Conservation (phyloP, 2,329 filamentous ascomycete species). For the Eutypella sp. region DNA sequence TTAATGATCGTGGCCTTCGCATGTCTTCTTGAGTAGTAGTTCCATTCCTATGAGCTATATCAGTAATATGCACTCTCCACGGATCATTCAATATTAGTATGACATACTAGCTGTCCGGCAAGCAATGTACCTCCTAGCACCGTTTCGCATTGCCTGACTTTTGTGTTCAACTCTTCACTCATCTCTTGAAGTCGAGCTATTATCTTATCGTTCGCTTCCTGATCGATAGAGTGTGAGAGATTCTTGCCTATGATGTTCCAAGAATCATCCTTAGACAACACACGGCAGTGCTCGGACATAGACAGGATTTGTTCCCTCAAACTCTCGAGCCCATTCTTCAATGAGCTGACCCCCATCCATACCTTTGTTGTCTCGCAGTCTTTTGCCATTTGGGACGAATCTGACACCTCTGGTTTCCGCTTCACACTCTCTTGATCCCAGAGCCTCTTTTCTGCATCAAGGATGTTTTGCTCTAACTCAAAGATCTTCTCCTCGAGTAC, state of each 20-base stretch:
- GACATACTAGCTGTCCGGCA: constrained; percentile 14
- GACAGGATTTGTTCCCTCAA: constrained; percentile 7
- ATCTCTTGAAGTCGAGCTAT: constrained; percentile 11
- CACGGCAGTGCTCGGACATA: constrained; percentile 4
- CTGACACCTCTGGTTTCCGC: neutral
- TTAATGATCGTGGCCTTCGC: constrained; percentile 10
- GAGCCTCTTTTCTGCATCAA: constrained; percentile 11
- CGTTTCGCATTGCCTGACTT: constrained; percentile 5
- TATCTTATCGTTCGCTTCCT: constrained; percentile 2
- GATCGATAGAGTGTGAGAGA: neutral
- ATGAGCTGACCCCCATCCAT: constrained; percentile 11
- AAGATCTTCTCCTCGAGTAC: constrained; percentile 2
- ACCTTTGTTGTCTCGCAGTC: constrained; percentile 12
- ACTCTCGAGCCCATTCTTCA: constrained; percentile 15
- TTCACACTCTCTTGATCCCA: neutral
- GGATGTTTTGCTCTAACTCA: constrained; percentile 8
- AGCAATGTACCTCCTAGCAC: constrained; percentile 11
- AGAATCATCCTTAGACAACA: neutral
- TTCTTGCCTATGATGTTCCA: neutral
- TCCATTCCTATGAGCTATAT: constrained; percentile 11
- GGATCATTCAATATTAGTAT: too few relatives aligned
- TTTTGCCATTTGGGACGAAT: constrained; percentile 4
- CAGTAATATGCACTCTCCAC: neutral
- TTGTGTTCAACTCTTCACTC: constrained; percentile 12
- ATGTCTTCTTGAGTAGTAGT: constrained; percentile 13